Evolutionary conservation across 2,329 filamentous ascomycete genomes (phyloP).

Genomic region (Cucurbitaria berberidis): DNA sequence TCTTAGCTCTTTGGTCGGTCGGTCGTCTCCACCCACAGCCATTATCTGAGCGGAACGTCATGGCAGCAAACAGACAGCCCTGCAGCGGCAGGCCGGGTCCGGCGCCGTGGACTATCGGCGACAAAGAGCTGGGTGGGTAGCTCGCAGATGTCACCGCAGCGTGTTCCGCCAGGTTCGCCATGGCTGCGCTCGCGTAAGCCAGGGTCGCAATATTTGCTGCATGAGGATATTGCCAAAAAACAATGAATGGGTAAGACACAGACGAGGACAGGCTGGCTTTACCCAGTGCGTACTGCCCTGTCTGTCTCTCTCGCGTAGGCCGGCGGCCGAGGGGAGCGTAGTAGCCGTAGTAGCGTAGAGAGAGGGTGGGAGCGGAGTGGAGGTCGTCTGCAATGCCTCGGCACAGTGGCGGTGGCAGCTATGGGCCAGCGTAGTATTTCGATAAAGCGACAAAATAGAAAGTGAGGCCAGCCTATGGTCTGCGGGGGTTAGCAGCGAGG

Average conservation of each 20-base stretch:
- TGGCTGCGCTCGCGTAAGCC: slow-evolving; percentile 22
- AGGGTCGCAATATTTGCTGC: slow-evolving; percentile 22
- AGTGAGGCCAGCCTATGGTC: slow-evolving; percentile 7
- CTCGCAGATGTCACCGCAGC: background rate
- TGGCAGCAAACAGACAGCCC: slow-evolving; percentile 22
- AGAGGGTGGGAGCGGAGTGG: background rate
- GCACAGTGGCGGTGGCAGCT: slow-evolving; percentile 7
- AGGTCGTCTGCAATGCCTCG: background rate
- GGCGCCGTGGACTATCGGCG: slow-evolving; percentile 3
- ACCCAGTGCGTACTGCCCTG: slow-evolving; percentile 7
- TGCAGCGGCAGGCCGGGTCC: slow-evolving; percentile 18
- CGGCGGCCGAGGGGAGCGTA: background rate
- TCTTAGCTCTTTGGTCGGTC: slow-evolving; percentile 27
- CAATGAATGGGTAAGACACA: background rate
- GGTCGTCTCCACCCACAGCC: slow-evolving; percentile 7
- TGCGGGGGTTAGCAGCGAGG: slow-evolving; percentile 4
- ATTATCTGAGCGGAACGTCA: slow-evolving; percentile 20
- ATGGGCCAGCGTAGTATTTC: slow-evolving; percentile 17
- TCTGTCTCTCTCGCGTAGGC: background rate
- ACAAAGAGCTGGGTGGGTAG: background rate
- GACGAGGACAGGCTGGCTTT: slow-evolving; percentile 11
- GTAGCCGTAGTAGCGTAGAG: background rate
- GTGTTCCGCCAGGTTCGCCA: background rate
- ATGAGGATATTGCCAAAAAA: slow-evolving; percentile 15
- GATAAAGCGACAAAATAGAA: background rate